Base-by-base conservation (phyloP, 1,284 basidiomycete species). In the Ganoderma meredithae region DNA sequence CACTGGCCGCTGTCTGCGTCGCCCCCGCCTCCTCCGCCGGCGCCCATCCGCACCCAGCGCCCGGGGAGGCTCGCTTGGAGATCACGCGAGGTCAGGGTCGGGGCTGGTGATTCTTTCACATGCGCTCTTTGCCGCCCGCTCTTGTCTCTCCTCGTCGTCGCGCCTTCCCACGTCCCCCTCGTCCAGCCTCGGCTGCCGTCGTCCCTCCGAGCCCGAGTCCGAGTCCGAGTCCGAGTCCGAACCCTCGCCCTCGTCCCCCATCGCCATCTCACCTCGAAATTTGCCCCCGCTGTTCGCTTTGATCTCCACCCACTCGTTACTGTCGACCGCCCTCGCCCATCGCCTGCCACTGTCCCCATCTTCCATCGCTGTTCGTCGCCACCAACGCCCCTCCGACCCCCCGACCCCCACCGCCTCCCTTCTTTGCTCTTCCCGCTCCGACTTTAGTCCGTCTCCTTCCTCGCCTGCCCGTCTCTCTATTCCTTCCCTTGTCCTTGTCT, bases 341-440 rank as follows among this genome's bases (percentile, higher is more conserved):
- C 36, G 22, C 39, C 36, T 60, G n/a, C 40, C 59, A 22, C 59
- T 15, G 22, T 27, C 8, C 12, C 17, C 17, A 43, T 41, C 59
- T 41, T 53, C 61, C 61, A 62, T 41, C 58, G 43, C 53, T 36
- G 43, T 62, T 40, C 44, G 44, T 62, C 60, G 25, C 27, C 60
- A 47, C 41, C 27, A 39, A 17, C 9, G 5, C 19, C 58, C 36
- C 13, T 31, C 31, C 31, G 31, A 31, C 5, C 31, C 31, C 31
- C 31, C 1, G 3, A 1, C 22, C 22, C 39, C 25, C 58, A 40
- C 41, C 58, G 39, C 22, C 40, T 22, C 33, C 58, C 19, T 36
- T 41, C 19, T 44, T 25, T 44, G 47, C 27, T 6, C 52, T 49
- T 52, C 47, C 27, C 44, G 44, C 61, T 62, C 61, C 61, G 61